A percentile compares a stretch with the other conserved stretches of the same genome.
phyloP scores from a whole-genome alignment of 352 stramenopile species.

The Globisporangium iwayamae region DNA sequence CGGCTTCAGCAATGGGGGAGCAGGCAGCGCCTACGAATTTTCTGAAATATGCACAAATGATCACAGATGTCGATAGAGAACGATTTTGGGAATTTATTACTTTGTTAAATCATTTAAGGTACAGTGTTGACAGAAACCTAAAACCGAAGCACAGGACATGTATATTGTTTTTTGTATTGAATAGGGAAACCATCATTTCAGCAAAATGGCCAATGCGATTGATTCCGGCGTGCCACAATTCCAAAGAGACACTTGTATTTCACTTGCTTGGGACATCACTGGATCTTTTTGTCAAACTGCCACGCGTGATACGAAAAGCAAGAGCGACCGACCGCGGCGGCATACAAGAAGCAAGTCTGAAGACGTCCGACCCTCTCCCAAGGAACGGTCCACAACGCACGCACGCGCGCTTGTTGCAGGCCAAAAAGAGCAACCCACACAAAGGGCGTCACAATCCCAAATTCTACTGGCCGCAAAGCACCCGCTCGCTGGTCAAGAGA shows the following conservation, averaged over 20 bases:
- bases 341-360: neutral
- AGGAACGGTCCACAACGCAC: neutral
- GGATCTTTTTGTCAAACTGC: neutral
- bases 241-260: neutral
- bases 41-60: too few species aligned
- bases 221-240: neutral
- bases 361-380: neutral
- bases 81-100: too few species aligned
- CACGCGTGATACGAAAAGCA: neutral
- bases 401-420: too few species aligned
- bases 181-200: neutral
- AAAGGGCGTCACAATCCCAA: slow-evolving; percentile 6
- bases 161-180: neutral
- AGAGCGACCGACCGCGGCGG: neutral
- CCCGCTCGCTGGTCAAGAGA: neutral
- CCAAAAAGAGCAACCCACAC: neutral
- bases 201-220: neutral
- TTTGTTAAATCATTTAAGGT: too few species aligned
- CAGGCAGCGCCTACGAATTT: too few species aligned
- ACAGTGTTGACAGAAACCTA: neutral
- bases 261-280: neutral
- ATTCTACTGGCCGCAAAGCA: slow-evolving; percentile 12
- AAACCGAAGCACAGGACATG: neutral
- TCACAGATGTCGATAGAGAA: too few species aligned
- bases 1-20: too few species aligned